Evolutionary conservation across 2,329 filamentous ascomycete species (phyloP), one percentile per base, ranked within the genome.

Genomic region (Neofusicoccum umdonicola): DNA sequence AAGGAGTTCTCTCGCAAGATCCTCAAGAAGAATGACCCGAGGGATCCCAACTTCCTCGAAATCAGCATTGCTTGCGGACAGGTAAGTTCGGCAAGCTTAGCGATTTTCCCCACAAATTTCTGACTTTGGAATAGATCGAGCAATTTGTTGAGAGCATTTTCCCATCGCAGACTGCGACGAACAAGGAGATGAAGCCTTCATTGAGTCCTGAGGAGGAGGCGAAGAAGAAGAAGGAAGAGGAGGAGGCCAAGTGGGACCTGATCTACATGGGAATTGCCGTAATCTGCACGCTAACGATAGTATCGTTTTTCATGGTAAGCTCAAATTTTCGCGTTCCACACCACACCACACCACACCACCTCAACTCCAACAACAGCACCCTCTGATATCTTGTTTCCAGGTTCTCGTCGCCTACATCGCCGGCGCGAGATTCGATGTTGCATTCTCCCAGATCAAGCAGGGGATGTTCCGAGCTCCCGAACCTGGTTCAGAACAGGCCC

Each of bases 141-240:
- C 91, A 95, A 82, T 97, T 96, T 76, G 96, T 98, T 75, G 94
- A 98, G 78, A 89, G 88, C 4, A 88, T 98, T 70, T 98, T 93
- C 86, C 95, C 95, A 3, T 85, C 87, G 8, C 92, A 97, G 78
- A 88, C 81, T 31, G 62, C 65, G 69, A 72, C 61, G 66, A 67
- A 56, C 71, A 71, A 68, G 65, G 44, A 50, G 50, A 57, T 63
- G 31, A 65, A 66, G 63, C 69, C 69, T 31, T 71, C 71, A 50
- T 70, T 73, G 45, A 81, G 71, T 65, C 73, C 85, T 8, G 82
- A 86, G 67, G 88, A 91, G 72, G 84, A 83, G 8, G 82, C 80
- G 63, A 83, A 82, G 72, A 79, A 82, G 66, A 80, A 83, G 70
- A 79, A 87, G 69, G 80, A 81, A 54, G 80, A 81, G 39, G 76